Evolutionary conservation across 441 rosid genomes (phyloP).

Genomic region (Populus hybrid): DNA sequence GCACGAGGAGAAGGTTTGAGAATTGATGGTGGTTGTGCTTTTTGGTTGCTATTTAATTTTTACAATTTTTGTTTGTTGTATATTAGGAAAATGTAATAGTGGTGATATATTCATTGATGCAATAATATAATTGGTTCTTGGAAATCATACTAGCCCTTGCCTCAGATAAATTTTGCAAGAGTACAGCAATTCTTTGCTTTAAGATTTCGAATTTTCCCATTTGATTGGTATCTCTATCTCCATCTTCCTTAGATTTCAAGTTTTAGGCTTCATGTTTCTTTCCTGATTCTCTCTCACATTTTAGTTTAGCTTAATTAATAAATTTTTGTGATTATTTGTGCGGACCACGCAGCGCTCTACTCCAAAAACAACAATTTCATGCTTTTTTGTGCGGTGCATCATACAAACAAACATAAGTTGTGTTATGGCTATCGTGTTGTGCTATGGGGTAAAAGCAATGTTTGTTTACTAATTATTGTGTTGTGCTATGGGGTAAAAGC

Average conservation of each 20-base stretch:
- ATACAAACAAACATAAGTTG: no score
- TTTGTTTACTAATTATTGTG: no score
- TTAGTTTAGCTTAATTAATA: no score
- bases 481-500: no score
- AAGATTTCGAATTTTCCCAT: not conserved
- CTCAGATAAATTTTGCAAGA: conserved; percentile 8
- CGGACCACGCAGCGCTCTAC: no score
- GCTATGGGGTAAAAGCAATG: no score
- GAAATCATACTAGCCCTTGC: not conserved
- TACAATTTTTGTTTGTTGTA: conserved; percentile 23
- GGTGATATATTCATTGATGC: conserved; percentile 15
- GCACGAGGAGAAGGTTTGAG: conserved; percentile 3
- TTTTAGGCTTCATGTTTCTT: not conserved
- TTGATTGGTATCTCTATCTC: not conserved
- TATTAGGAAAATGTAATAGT: conserved; percentile 17
- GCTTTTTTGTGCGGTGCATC: no score
- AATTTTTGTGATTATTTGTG: no score
- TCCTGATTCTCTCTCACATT: not conserved
- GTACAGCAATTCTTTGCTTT: not conserved
- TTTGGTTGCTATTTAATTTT: not conserved
- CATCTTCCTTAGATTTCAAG: not conserved
- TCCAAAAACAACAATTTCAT: no score
- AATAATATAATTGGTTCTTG: conserved; percentile 1
- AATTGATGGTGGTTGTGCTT: conserved; percentile 18
- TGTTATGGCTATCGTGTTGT: no score